phyloP scores from a whole-genome alignment of 1,284 basidiomycete genomes.

The Puccinia hordei region DNA sequence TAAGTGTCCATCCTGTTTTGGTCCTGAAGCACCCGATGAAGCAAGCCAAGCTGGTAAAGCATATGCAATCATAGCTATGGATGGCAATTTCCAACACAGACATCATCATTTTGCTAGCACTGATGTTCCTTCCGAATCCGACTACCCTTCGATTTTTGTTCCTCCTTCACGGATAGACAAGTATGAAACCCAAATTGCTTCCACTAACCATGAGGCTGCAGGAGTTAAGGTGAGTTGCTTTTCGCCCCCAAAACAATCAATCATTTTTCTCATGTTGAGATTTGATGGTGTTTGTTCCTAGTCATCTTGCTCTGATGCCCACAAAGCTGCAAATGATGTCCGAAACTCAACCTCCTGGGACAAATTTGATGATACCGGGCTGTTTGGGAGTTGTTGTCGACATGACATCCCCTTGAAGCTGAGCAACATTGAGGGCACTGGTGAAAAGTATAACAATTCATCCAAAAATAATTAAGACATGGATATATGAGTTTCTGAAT shows the following conservation, averaged over 20 bases:
- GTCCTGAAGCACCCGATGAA: neutral
- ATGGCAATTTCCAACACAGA: neutral
- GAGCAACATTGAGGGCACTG: neutral
- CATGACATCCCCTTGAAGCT: constrained; percentile 8
- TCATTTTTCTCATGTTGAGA: neutral
- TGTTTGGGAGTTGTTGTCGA: neutral
- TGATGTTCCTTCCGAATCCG: constrained; percentile 2
- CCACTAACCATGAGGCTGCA: neutral
- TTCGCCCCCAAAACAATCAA: neutral
- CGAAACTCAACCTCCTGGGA: neutral
- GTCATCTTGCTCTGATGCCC: constrained; percentile 23
- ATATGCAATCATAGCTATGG: constrained; percentile 12
- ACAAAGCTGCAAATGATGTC: constrained; percentile 6
- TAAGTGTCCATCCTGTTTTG: constrained; percentile 14
- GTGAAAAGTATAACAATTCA: constrained; percentile 5
- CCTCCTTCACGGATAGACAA: neutral
- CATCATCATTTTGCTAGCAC: constrained; percentile 15
- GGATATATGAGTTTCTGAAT: too few species aligned
- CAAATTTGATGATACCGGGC: constrained; percentile 18
- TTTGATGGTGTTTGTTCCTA: neutral
- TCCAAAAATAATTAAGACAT: too few species aligned
- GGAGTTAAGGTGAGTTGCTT: neutral
- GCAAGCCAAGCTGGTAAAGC: neutral
- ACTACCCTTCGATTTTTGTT: constrained; percentile 10
- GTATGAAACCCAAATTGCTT: neutral